phyloP scores from a whole-genome alignment of 176 grass and related monocot species.

The Eragrostis nindensis region DNA sequence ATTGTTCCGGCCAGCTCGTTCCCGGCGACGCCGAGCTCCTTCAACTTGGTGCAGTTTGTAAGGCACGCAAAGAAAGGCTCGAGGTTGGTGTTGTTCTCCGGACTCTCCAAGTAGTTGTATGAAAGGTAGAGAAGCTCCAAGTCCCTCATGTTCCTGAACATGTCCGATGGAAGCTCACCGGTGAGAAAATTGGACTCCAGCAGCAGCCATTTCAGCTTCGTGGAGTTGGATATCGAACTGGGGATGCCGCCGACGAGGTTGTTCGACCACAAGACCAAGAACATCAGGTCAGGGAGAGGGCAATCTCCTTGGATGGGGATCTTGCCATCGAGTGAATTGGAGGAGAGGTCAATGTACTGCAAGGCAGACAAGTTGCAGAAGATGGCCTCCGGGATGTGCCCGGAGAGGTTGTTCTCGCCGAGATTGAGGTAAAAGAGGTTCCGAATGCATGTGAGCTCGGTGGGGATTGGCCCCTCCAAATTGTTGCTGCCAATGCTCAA shows the following conservation, averaged over 20 bases:
- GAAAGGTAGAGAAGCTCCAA: slow-evolving; percentile 71
- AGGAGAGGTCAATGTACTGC: slow-evolving; percentile 77
- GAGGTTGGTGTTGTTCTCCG: slow-evolving; percentile 61
- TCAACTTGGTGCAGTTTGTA: slow-evolving; percentile 63
- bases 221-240: slow-evolving; percentile 66
- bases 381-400: slow-evolving; percentile 57
- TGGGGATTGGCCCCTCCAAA: slow-evolving; percentile 58
- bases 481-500: slow-evolving; percentile 62
- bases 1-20: slow-evolving; percentile 69
- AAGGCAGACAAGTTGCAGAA: slow-evolving; percentile 77
- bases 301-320: slow-evolving; percentile 62
- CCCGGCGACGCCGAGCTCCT: slow-evolving; percentile 71
- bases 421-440: slow-evolving; percentile 68
- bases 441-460: slow-evolving; percentile 52
- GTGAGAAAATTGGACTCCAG: slow-evolving; percentile 66
- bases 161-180: slow-evolving; percentile 60
- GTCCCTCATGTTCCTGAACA: slow-evolving; percentile 64
- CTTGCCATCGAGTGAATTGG: slow-evolving; percentile 63
- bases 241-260: slow-evolving; percentile 69
- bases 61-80: slow-evolving; percentile 83
- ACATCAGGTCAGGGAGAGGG: slow-evolving; percentile 60
- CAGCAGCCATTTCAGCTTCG: slow-evolving; percentile 79
- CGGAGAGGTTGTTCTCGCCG: slow-evolving; percentile 64
- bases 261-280: slow-evolving; percentile 87
- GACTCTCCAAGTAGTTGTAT: slow-evolving; percentile 65